phyloP scores from a whole-genome alignment of 73 alveolate species.

The Uronychia setigera region DNA sequence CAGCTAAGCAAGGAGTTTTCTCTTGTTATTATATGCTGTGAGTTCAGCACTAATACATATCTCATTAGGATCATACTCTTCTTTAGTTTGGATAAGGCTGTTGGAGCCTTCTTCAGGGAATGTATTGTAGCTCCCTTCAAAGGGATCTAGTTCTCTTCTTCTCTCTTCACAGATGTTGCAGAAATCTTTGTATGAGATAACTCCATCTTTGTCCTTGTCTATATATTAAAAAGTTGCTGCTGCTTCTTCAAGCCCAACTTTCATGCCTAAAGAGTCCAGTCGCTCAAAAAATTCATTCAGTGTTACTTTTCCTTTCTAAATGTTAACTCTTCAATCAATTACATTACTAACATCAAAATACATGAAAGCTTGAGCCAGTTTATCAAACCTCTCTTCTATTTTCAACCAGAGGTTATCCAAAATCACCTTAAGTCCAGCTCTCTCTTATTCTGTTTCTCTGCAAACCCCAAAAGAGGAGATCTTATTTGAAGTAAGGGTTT shows the following conservation, averaged over 20 bases:
- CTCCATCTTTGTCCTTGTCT: constrained; percentile 33
- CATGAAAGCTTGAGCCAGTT: constrained; percentile 45
- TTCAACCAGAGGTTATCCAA: constrained; percentile 48
- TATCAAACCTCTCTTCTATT: constrained; percentile 35
- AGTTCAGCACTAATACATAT: background rate
- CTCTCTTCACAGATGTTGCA: constrained; percentile 53
- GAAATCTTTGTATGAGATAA: constrained; percentile 31
- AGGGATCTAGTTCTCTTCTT: constrained; percentile 55
- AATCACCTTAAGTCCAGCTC: background rate
- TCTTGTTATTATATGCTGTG: background rate
- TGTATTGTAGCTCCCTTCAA: constrained; percentile 4
- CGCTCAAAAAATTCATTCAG: constrained; percentile 24
- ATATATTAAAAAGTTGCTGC: constrained; percentile 26
- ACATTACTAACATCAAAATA: constrained; percentile 37
- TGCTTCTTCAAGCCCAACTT: constrained; percentile 17
- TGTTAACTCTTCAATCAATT: background rate
- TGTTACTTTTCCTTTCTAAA: constrained; percentile 38
- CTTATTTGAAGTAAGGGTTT: constrained; percentile 20
- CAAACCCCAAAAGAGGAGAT: background rate
- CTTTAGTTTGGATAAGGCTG: background rate
- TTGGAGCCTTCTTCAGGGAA: background rate
- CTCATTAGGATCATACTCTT: background rate
- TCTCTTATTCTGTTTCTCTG: constrained; percentile 1
- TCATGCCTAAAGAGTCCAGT: constrained; percentile 24
- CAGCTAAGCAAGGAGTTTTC: background rate